Conservation (phyloP, 768 basidiomycete species). For the Pleurotus ostreatus region DNA sequence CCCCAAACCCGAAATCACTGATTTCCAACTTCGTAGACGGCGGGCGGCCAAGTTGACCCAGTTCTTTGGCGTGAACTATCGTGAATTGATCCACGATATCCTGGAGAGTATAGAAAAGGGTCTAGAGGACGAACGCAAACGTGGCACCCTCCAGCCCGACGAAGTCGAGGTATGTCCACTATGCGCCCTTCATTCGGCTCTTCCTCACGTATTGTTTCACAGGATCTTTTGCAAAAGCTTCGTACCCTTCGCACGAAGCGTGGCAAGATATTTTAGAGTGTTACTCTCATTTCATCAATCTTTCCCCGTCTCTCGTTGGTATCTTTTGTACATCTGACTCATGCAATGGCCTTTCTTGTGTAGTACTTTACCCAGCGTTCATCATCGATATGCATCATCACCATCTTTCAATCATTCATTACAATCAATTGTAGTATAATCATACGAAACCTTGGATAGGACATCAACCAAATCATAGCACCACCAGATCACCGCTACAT, state of each 20-base stretch:
- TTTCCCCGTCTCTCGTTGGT: conserved; percentile 8
- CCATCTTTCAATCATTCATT: conserved; percentile 1
- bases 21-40: conserved; percentile 69
- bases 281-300: conserved; percentile 8
- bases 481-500: conserved; percentile 78
- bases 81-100: conserved; percentile 71
- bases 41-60: conserved; percentile 80
- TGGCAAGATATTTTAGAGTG: conserved; percentile 17
- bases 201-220: conserved; percentile 9
- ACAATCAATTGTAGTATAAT: conserved; percentile 5
- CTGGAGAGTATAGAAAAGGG: conserved; percentile 78
- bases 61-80: conserved; percentile 87
- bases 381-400: neutral
- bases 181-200: conserved; percentile 8
- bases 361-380: neutral
- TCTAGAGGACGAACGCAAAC: conserved; percentile 62
- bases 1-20: conserved; percentile 39
- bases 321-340: neutral
- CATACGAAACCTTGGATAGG: conserved; percentile 1
- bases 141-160: conserved; percentile 60
- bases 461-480: conserved; percentile 41
- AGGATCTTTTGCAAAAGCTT: conserved; percentile 56
- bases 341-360: neutral
- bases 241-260: conserved; percentile 54
- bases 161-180: conserved; percentile 65